Evolutionary conservation across 2,329 filamentous ascomycete genomes (phyloP).

Genomic region (Trichoderma sp.): DNA sequence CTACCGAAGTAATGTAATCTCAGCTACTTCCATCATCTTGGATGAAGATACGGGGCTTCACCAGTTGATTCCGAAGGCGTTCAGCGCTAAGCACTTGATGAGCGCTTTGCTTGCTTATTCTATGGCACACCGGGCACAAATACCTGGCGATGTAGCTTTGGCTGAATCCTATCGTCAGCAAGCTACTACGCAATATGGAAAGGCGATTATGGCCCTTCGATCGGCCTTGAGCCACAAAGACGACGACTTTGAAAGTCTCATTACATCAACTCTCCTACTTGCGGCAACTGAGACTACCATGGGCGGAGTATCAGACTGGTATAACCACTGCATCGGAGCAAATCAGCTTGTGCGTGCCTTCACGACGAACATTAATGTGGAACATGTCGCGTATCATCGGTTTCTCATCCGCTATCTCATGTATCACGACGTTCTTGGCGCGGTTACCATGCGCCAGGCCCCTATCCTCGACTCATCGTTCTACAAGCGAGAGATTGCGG

Average conservation of each 20-base stretch:
- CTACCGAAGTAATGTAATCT: not conserved
- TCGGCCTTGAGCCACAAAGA: not conserved
- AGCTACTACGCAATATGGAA: not conserved
- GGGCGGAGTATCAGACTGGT: not conserved
- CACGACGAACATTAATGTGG: not conserved
- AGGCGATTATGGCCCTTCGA: not conserved
- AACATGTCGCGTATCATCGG: not conserved
- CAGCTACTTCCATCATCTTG: not conserved
- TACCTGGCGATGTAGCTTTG: not conserved
- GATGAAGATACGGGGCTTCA: not conserved
- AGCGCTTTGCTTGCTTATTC: not conserved
- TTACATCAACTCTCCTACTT: not conserved
- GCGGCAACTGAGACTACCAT: not conserved
- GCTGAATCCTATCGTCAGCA: not conserved
- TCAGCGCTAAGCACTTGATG: not conserved
- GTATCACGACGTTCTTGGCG: not conserved
- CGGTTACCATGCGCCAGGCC: not conserved
- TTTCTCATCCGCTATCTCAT: not conserved
- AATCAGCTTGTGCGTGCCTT: not conserved
- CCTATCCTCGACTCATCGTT: not conserved
- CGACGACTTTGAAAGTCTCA: not conserved
- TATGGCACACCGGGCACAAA: not conserved
- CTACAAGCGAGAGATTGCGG: not conserved
- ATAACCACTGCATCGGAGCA: not conserved
- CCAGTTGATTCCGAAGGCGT: not conserved